Evolutionary conservation across 352 stramenopile genomes (phyloP).

Genomic region (Pythium inflatum): DNA sequence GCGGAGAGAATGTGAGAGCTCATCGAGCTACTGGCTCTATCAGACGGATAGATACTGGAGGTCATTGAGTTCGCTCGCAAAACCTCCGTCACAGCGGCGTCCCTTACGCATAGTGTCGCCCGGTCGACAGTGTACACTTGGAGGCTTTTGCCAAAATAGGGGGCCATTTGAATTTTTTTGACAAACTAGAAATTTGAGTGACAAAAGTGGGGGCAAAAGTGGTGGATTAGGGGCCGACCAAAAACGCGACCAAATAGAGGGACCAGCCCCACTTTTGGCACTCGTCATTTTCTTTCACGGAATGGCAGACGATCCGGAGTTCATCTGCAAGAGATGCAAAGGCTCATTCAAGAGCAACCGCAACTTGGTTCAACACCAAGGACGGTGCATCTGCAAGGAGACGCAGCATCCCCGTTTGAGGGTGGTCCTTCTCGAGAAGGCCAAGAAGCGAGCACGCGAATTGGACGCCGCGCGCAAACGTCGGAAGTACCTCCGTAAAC

Average conservation of each 20-base stretch:
- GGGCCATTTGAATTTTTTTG: no score
- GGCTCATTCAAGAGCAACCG: background rate
- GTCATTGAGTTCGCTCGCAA: no score
- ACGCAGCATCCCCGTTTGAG: background rate
- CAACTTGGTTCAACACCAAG: background rate
- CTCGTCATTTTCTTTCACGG: background rate
- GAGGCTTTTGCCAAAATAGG: background rate
- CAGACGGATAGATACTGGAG: no score
- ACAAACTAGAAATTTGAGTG: background rate
- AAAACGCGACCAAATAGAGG: background rate
- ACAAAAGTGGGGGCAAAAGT: background rate
- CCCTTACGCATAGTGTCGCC: no score
- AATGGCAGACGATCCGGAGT: background rate
- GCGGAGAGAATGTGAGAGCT: no score
- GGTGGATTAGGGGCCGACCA: background rate
- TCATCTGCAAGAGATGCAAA: background rate
- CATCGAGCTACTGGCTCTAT: no score
- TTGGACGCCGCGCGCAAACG: background rate
- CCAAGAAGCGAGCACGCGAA: background rate
- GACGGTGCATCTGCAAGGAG: background rate
- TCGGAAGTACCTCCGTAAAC: background rate
- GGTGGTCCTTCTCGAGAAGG: background rate
- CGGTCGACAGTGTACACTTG: no score
- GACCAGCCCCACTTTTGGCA: background rate
- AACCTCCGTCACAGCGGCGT: no score